Evolutionary conservation across 768 basidiomycete genomes (phyloP).

Genomic region (Rhodotorula graminis): DNA sequence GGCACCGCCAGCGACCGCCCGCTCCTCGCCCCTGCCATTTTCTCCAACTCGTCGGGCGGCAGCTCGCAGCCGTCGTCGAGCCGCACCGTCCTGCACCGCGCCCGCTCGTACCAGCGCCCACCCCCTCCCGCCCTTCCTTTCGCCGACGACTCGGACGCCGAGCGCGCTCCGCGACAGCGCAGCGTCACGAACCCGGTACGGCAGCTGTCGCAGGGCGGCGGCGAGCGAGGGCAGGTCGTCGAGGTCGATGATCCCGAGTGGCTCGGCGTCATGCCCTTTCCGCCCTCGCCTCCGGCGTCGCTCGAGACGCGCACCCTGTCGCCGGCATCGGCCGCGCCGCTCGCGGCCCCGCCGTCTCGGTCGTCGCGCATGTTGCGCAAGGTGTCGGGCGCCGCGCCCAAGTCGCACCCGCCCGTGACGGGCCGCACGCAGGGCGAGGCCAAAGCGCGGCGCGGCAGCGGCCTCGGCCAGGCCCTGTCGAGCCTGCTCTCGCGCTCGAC

Average conservation of each 20-base stretch:
- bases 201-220: too few species aligned
- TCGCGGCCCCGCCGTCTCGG: background rate
- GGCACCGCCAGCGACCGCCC: background rate
- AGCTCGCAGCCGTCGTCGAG: background rate
- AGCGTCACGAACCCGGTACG: constrained; percentile 6
- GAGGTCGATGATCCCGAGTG: constrained; percentile 20
- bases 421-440: constrained; percentile 13
- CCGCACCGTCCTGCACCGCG: background rate
- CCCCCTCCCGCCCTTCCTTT: constrained; percentile 14
- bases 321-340: background rate
- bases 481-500: constrained; percentile 21
- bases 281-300: background rate
- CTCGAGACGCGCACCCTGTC: background rate
- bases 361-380: constrained; percentile 1
- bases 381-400: background rate
- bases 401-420: constrained; percentile 24
- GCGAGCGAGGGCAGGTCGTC: constrained; percentile 16
- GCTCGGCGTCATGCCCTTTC: constrained; percentile 35
- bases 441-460: constrained; percentile 8
- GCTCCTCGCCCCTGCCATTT: background rate
- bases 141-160: constrained; percentile 23
- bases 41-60: background rate
- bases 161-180: background rate
- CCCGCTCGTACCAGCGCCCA: background rate
- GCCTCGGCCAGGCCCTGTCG: constrained; percentile 10